Evolutionary conservation across 2,329 filamentous ascomycete species (phyloP), one percentile per base, ranked within the genome.

Genomic region (Fusarium euwallaceae): DNA sequence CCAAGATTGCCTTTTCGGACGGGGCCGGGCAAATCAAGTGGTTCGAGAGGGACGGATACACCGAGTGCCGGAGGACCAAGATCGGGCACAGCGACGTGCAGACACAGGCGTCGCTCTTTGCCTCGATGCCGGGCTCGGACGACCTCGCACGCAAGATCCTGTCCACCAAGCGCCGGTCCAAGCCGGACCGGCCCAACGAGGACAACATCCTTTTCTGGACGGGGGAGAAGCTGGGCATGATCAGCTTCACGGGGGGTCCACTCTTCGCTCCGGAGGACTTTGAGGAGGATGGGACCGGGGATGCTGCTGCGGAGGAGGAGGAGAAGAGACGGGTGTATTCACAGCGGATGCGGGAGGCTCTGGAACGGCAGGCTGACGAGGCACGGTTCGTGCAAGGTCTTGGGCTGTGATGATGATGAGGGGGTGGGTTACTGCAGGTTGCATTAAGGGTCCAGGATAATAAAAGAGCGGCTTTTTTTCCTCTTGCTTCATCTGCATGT

Each of bases 121-220:
- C 83, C 29, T 86, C 83, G 34, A 87, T 85, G 85, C 86, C 84
- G 14, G 87, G 85, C 55, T 87, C 86, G 32, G 93, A 90, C 63
- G 95, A 97, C 75, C 92, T 97, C 69, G 94, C 93, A 6, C 90
- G 95, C 75, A 97, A 97, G 80, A 90, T 98, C 51, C 76, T 96
- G 3, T 92, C 94, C 4, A 92, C 89, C 4, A 82, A 84, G 61
- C 85, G 86, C 5, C 58, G 80, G 73, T 67, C 68, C 29, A 83
- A 70, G 51, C 71, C 78, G n/a, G 73, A 78, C 39, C 70, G 79
- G 37, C 77, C 80, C 12, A 90, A 89, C 74, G 81, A 89, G 60
- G 91, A 95, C 78, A 92, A 96, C 76, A 83, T 98, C 14, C 82
- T 97, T 5, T 87, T 98, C 56, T 98, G 95, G 95, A 98, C 95